Evolutionary conservation across 208 protist genomes (phyloP).

Genomic region (Leishmania major): DNA sequence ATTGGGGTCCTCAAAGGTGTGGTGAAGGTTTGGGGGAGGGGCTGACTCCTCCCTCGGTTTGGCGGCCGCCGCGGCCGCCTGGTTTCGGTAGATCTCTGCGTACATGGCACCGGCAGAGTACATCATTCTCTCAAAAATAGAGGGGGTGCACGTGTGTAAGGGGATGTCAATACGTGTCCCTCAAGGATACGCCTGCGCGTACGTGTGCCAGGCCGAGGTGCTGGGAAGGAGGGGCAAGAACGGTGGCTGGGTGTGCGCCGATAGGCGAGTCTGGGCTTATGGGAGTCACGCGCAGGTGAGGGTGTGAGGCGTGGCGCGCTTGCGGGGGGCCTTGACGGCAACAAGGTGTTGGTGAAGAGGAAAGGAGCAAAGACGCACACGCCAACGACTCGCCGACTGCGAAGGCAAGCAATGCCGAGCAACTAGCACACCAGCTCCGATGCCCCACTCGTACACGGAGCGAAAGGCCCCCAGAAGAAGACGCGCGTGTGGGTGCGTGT

Average conservation of each 20-base stretch:
- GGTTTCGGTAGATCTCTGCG: constrained; percentile 25
- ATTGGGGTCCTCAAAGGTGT: constrained; percentile 62
- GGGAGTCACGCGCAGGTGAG: neutral
- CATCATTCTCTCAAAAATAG: constrained; percentile 6
- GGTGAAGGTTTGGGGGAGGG: constrained; percentile 37
- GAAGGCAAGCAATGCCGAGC: neutral
- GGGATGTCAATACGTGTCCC: neutral
- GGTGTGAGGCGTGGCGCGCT: neutral
- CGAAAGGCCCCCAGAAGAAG: neutral
- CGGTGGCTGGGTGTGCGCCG: neutral
- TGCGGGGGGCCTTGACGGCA: neutral
- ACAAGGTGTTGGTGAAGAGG: too few relatives aligned
- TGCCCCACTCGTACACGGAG: neutral
- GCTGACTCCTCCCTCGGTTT: constrained; percentile 18
- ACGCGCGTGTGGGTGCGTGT: neutral
- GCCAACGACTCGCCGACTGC: neutral
- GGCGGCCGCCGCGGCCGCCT: neutral
- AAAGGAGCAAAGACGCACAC: neutral
- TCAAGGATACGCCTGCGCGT: neutral
- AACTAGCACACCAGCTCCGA: neutral
- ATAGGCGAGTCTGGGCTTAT: neutral
- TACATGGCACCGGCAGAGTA: constrained; percentile 30
- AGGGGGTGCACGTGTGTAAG: neutral
- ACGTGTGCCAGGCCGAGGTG: neutral
- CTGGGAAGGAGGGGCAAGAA: neutral